Percentiles rank a stretch among this genome's conserved stretches.
Evolutionary conservation across 1,284 basidiomycete species (phyloP).

Genomic region (Limonomyces culmigenus): DNA sequence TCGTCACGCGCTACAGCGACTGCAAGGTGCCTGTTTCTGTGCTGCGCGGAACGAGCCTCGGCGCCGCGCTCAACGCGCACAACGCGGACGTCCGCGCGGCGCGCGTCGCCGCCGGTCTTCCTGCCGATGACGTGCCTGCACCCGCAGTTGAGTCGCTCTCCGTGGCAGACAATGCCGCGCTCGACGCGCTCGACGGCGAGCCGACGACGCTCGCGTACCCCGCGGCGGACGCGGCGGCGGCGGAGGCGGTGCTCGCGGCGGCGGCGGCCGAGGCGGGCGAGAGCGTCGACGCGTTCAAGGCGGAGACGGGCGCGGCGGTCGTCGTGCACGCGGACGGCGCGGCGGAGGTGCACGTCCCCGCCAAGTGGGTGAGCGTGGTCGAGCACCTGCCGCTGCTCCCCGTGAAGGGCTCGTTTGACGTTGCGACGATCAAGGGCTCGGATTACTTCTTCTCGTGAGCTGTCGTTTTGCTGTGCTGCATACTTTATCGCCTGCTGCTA

Average conservation of each 20-base stretch:
- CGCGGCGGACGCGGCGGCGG: slow-evolving; percentile 4
- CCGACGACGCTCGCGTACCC: neutral
- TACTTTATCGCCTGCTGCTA: neutral
- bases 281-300: slow-evolving; percentile 3
- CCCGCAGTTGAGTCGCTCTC: neutral
- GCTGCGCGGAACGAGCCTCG: slow-evolving; percentile 23
- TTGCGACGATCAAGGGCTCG: slow-evolving; percentile 68
- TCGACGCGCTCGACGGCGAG: slow-evolving; percentile 7
- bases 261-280: neutral
- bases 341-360: neutral
- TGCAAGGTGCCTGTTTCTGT: slow-evolving; percentile 56
- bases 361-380: slow-evolving; percentile 63
- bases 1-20: slow-evolving; percentile 58
- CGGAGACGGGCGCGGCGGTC: neutral
- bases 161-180: slow-evolving; percentile 3
- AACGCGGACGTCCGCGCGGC: slow-evolving; percentile 7
- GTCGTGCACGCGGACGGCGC: slow-evolving; percentile 1
- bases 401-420: slow-evolving; percentile 78
- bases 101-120: neutral
- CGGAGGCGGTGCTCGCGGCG: slow-evolving; percentile 1
- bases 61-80: slow-evolving; percentile 11
- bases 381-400: slow-evolving; percentile 77
- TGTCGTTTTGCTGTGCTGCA: neutral
- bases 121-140: neutral
- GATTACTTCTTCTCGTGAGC: slow-evolving; percentile 81